phyloP scores from a whole-genome alignment of 1,284 basidiomycete genomes.

The Fomitiporia mediterranea region DNA sequence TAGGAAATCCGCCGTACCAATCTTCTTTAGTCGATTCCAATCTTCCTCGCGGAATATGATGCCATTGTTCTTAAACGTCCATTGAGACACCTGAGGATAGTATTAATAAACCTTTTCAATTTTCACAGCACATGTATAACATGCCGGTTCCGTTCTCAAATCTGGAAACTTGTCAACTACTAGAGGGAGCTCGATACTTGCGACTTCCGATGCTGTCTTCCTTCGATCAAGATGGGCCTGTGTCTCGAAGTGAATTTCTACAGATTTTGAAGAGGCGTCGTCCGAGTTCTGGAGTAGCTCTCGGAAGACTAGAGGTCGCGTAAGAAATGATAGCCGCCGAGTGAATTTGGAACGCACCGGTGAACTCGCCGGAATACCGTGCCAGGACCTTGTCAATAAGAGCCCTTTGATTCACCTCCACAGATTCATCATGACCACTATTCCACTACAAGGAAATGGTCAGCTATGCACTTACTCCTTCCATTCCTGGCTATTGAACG shows the following conservation, averaged over 20 bases:
- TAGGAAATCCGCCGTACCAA: conserved; percentile 43
- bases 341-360: conserved; percentile 42
- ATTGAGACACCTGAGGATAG: conserved; percentile 54
- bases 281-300: conserved; percentile 95
- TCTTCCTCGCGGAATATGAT: conserved; percentile 77
- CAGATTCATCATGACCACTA: conserved; percentile 72
- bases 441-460: conserved; percentile 47
- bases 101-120: background rate
- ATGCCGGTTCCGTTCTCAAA: conserved; percentile 52
- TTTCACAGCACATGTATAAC: conserved; percentile 13
- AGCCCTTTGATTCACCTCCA: conserved; percentile 94
- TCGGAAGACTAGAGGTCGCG: conserved; percentile 61
- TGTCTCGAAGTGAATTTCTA: conserved; percentile 82
- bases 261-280: conserved; percentile 80
- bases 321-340: background rate
- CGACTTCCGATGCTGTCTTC: conserved; percentile 24
- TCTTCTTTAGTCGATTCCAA: conserved; percentile 86
- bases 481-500: background rate
- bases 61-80: conserved; percentile 88
- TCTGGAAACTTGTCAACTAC: conserved; percentile 42
- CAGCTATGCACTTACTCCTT: background rate
- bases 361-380: conserved; percentile 92
- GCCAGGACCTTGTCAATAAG: conserved; percentile 93
- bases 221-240: conserved; percentile 46
- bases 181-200: conserved; percentile 2